phyloP scores from a whole-genome alignment of 148 eudicot species.

The Vaccinium darrowii region DNA sequence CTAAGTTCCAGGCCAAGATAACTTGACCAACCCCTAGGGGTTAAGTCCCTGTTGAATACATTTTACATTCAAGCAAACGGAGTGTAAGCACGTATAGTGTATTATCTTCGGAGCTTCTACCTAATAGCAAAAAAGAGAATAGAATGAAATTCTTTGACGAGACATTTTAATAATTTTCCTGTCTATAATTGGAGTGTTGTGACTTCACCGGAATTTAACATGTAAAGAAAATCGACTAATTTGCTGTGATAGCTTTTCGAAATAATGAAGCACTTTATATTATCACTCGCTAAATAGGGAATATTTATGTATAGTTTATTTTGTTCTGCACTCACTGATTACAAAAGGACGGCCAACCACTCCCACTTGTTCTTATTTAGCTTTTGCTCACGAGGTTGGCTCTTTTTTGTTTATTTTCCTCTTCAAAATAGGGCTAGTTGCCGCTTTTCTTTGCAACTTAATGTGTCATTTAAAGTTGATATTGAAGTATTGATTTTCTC shows the following conservation, averaged over 20 bases:
- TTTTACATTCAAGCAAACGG: not conserved
- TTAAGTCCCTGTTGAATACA: no score
- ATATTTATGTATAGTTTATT: not conserved
- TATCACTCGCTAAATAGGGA: not conserved
- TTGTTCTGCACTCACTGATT: not conserved
- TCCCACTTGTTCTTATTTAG: not conserved
- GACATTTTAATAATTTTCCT: no score
- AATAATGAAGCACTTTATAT: not conserved
- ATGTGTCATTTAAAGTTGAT: not conserved
- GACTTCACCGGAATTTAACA: not conserved
- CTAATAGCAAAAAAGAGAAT: not conserved
- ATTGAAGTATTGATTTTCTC: not conserved
- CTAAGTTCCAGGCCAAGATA: no score
- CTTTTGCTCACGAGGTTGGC: not conserved
- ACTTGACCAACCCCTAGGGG: no score
- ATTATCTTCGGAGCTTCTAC: not conserved
- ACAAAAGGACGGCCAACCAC: not conserved
- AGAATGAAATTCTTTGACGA: not conserved
- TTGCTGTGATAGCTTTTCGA: not conserved
- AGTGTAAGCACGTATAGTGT: not conserved
- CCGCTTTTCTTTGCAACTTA: not conserved
- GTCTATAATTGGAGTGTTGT: not conserved
- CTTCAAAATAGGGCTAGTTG: not conserved
- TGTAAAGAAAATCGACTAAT: not conserved
- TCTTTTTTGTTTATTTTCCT: not conserved